Conservation (phyloP, 1,284 basidiomycete genomes). For the Fomitopsis betulina region DNA sequence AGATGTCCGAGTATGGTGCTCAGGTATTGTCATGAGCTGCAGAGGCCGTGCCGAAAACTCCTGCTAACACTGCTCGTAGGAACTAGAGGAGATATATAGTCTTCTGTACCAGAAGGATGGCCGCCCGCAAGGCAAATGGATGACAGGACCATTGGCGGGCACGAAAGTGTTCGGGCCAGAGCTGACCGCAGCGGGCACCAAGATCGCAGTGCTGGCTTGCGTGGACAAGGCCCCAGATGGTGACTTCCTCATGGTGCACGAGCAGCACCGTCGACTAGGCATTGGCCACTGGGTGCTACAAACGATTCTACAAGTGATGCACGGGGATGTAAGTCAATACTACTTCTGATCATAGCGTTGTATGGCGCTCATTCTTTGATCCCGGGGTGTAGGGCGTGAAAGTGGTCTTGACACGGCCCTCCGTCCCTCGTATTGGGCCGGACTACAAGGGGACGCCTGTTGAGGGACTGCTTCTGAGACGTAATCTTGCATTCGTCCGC, state of each 20-base stretch:
- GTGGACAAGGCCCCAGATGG: not conserved
- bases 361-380: not conserved
- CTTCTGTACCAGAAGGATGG: slow-evolving; percentile 2
- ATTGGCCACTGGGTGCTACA: not conserved
- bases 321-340: slow-evolving; percentile 1
- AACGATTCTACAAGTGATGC: not conserved
- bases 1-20: slow-evolving; percentile 5
- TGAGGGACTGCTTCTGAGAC: slow-evolving; percentile 1
- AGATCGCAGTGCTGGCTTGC: slow-evolving; percentile 3
- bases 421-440: not conserved
- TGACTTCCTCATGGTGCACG: slow-evolving; percentile 1
- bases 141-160: not conserved
- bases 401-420: slow-evolving; percentile 1
- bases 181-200: not conserved
- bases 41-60: not conserved
- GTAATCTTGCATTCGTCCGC: slow-evolving; percentile 4
- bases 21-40: not conserved
- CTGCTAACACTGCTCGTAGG: not conserved
- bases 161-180: slow-evolving; percentile 5
- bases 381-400: slow-evolving; percentile 3
- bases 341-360: not conserved
- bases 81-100: slow-evolving; percentile 1
- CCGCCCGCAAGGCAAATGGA: not conserved
- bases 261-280: not conserved
- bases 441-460: not conserved